A percentile compares a stretch with the other conserved stretches of the same genome.
Conservation (phyloP, 306 rosid species). For the Acacia crassicarpa region DNA sequence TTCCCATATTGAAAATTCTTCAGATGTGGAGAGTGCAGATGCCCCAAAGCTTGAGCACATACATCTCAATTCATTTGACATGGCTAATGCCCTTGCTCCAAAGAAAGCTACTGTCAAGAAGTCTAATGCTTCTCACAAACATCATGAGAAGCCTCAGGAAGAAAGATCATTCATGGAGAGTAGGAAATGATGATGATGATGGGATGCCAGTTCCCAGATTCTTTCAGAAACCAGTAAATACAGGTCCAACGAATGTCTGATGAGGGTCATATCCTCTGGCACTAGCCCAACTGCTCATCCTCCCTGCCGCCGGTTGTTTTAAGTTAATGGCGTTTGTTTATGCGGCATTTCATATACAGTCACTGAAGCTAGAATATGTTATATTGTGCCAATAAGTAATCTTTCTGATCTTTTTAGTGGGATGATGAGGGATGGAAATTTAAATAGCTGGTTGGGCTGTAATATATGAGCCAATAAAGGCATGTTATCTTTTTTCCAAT, state of each 20-base stretch:
- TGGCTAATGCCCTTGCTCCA: conserved; percentile 62
- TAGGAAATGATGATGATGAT: conserved; percentile 73
- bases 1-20: conserved; percentile 46
- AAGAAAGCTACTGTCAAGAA: conserved; percentile 44
- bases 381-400: not conserved
- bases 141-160: conserved; percentile 84
- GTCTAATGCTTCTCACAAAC: conserved; percentile 62
- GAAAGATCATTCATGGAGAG: conserved; percentile 86
- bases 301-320: not conserved
- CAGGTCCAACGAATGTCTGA: conserved; percentile 47
- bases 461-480: not conserved
- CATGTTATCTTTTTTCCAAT: not conserved
- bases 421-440: not conserved
- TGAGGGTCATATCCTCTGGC: conserved; percentile 20
- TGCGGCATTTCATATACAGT: conserved; percentile 12
- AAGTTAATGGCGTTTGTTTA: conserved; percentile 7
- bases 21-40: conserved; percentile 39
- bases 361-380: not conserved
- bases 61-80: conserved; percentile 77
- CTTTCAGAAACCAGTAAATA: conserved; percentile 63
- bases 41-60: conserved; percentile 58
- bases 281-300: conserved; percentile 20
- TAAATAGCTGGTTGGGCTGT: no score
- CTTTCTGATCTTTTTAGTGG: not conserved
- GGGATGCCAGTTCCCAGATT: conserved; percentile 75